phyloP scores from a whole-genome alignment of 768 basidiomycete genomes.

The Auriscalpium vulgare region DNA sequence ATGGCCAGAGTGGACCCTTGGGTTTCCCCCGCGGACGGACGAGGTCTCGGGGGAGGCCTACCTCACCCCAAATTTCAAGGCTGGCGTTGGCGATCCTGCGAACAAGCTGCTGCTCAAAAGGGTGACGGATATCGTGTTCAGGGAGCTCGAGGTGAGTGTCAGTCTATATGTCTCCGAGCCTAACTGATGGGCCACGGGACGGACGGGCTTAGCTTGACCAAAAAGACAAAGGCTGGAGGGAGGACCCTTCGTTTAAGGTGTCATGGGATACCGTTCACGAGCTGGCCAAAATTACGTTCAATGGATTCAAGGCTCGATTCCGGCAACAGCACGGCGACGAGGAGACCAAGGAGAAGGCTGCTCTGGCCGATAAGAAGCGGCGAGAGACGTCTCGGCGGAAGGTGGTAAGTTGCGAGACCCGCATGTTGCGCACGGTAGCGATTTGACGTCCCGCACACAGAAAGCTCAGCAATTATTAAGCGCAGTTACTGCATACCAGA shows the following conservation, averaged over 20 bases:
- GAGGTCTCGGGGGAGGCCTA: not conserved
- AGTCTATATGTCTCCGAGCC: not conserved
- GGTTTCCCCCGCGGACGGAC: not conserved
- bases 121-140: not conserved
- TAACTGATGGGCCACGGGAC: not conserved
- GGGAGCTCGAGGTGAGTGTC: not conserved
- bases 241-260: not conserved
- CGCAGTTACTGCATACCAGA: not conserved
- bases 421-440: not conserved
- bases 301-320: not conserved
- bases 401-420: not conserved
- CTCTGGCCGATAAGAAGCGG: not conserved
- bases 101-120: not conserved
- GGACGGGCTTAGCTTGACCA: not conserved
- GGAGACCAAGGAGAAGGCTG: not conserved
- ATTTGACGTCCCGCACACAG: not conserved
- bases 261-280: not conserved
- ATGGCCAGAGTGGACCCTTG: not conserved
- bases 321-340: not conserved
- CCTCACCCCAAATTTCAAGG: not conserved
- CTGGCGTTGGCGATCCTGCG: not conserved
- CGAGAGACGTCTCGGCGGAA: not conserved
- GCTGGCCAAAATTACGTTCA: not conserved
- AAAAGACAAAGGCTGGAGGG: not conserved
- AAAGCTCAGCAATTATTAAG: not conserved